A percentile compares a stretch with the other conserved stretches of the same genome.
Evolutionary conservation across 225 moss, liverwort and hornwort genomes (phyloP).

Genomic region (Neckera pumila): DNA sequence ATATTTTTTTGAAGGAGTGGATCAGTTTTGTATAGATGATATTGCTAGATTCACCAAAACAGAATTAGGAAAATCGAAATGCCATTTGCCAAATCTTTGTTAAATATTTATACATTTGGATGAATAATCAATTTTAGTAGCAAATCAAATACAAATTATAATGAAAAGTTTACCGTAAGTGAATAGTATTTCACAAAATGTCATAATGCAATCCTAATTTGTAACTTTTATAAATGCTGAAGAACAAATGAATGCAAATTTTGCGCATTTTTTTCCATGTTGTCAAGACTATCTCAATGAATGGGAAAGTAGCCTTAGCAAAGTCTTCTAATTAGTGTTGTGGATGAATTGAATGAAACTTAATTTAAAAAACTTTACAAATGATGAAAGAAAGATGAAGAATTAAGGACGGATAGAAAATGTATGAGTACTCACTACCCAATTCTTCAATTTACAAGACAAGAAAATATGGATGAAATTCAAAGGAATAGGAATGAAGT

Average conservation of each 20-base stretch:
- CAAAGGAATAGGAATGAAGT: not conserved
- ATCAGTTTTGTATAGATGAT: not conserved
- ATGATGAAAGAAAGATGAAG: not conserved
- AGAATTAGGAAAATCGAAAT: not conserved
- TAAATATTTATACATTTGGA: not conserved
- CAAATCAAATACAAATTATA: not conserved
- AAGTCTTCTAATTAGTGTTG: not conserved
- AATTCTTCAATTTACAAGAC: not conserved
- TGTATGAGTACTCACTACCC: not conserved
- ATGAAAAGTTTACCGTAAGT: not conserved
- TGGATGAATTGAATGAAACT: not conserved
- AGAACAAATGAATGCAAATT: not conserved
- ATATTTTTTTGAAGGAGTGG: not conserved
- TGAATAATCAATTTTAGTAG: not conserved
- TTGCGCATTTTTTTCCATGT: fast-evolving
- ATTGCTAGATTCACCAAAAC: fast-evolving
- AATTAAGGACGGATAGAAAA: not conserved
- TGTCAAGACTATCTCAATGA: not conserved
- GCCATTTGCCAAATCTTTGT: not conserved
- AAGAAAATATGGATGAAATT: no score
- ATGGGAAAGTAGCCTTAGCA: no score
- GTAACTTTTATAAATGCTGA: not conserved
- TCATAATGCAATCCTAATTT: not conserved
- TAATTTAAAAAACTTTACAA: not conserved
- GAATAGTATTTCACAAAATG: not conserved